Evolutionary conservation across 192 early-diverging fungal genomes (phyloP).

Genomic region (Radiomyces spectabilis): DNA sequence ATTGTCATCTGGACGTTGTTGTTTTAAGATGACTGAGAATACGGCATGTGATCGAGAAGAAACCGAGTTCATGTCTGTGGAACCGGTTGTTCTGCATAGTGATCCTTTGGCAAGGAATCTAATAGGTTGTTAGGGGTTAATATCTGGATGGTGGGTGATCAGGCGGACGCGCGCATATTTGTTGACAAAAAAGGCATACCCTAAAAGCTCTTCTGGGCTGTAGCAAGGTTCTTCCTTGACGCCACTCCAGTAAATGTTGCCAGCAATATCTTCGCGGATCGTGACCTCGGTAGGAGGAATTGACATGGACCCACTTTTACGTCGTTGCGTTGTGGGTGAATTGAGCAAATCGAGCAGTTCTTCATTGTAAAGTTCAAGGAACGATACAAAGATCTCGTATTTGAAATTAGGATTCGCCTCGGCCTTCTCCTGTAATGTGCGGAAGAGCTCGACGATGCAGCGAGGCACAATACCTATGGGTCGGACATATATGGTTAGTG

Average conservation of each 20-base stretch:
- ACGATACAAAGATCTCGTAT: conserved; percentile 65
- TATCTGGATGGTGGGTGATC: too few relatives aligned
- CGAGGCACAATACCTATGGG: conserved; percentile 65
- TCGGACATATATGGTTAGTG: too few relatives aligned
- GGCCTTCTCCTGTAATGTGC: conserved; percentile 24
- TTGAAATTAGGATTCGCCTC: conserved; percentile 26
- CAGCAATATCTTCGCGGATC: conserved; percentile 78
- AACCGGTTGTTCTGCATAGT: conserved; percentile 61
- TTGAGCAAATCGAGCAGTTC: conserved; percentile 86
- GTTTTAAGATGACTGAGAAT: conserved; percentile 81
- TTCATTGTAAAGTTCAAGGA: conserved; percentile 96
- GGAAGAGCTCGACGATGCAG: conserved; percentile 55
- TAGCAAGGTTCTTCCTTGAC: conserved; percentile 71
- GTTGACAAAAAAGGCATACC: too few relatives aligned
- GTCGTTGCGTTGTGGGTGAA: conserved; percentile 16
- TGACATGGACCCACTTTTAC: conserved; percentile 6
- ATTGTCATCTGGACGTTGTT: conserved; percentile 44
- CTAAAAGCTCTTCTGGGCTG: conserved; percentile 55
- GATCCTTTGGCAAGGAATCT: conserved; percentile 48
- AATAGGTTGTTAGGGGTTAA: too few relatives aligned
- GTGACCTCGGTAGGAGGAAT: conserved; percentile 17
- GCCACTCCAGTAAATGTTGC: conserved; percentile 81
- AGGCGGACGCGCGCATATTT: too few relatives aligned
- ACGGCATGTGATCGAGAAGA: conserved; percentile 95
- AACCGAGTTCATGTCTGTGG: conserved; percentile 93